A percentile compares a stretch with the other conserved stretches of the same genome.
Conservation (phyloP, 2,329 filamentous ascomycete genomes). For the Apiospora rasikravindrae region DNA sequence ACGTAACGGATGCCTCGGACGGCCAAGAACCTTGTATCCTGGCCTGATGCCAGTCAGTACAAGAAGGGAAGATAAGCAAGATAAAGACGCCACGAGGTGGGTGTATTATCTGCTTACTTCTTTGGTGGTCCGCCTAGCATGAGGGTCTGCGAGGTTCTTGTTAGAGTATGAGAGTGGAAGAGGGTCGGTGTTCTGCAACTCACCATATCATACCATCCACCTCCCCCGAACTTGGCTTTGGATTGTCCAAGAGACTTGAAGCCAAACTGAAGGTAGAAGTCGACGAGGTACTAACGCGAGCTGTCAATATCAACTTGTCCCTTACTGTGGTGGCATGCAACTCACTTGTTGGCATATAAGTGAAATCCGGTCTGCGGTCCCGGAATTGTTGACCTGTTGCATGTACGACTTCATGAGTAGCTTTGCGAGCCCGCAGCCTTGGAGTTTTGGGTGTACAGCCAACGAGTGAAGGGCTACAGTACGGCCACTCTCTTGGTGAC, state of each 20-base stretch:
- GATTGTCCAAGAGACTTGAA: conserved; percentile 74
- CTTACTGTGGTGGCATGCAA: conserved; percentile 14
- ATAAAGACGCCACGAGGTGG: not conserved
- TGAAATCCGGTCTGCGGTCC: conserved; percentile 73
- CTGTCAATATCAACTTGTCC: not conserved
- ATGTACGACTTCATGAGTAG: conserved; percentile 78
- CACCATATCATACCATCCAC: conserved; percentile 85
- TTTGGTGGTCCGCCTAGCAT: conserved; percentile 16
- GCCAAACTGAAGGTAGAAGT: conserved; percentile 78
- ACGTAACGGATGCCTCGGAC: too few species aligned
- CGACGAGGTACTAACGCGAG: conserved; percentile 63
- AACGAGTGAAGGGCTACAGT: conserved; percentile 85
- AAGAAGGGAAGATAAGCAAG: not conserved
- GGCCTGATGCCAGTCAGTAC: not conserved
- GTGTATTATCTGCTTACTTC: conserved; percentile 6
- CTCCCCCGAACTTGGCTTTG: conserved; percentile 74
- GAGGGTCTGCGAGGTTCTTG: conserved; percentile 11
- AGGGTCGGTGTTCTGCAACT: conserved; percentile 31
- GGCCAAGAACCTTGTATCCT: not conserved
- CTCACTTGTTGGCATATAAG: conserved; percentile 76
- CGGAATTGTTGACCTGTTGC: conserved; percentile 74
- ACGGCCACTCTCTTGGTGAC: conserved; percentile 74
- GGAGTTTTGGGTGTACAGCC: conserved; percentile 76
- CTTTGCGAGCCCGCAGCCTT: conserved; percentile 74
- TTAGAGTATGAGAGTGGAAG: not conserved